Evolutionary conservation across 495 filamentous ascomycete genomes (phyloP).

Genomic region (Penicillium steckii): DNA sequence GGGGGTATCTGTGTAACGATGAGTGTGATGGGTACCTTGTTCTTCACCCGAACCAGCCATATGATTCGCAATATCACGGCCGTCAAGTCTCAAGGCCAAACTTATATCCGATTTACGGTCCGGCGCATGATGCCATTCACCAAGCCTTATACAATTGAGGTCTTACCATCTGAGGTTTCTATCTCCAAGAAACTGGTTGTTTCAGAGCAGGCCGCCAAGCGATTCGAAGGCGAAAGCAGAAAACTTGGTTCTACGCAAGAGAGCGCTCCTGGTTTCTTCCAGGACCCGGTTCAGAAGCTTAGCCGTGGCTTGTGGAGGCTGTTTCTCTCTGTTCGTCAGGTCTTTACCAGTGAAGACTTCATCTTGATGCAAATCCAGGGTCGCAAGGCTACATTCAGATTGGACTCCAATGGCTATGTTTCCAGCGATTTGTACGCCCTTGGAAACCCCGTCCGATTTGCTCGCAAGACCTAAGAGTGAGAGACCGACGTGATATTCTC

Average conservation of each 20-base stretch:
- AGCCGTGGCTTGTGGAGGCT: conserved; percentile 34
- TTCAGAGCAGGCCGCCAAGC: conserved; percentile 19
- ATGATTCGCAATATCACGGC: conserved; percentile 39
- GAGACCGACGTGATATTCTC: not conserved
- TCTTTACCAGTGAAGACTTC: conserved; percentile 48
- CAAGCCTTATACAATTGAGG: conserved; percentile 39
- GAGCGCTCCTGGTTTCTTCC: conserved; percentile 31
- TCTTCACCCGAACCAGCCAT: conserved; percentile 34
- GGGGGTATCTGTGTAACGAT: conserved; percentile 43
- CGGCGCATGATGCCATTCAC: conserved; percentile 43
- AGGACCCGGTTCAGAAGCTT: conserved; percentile 34
- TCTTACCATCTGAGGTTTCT: conserved; percentile 35
- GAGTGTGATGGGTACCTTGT: conserved; percentile 44
- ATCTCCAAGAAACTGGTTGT: conserved; percentile 23
- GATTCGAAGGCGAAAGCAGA: conserved; percentile 19
- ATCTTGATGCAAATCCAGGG: conserved; percentile 45
- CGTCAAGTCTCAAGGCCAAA: conserved; percentile 29
- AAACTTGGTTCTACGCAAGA: conserved; percentile 14
- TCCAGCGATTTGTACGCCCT: conserved; percentile 38
- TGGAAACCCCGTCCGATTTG: conserved; percentile 19
- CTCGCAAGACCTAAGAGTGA: not conserved
- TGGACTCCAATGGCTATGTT: conserved; percentile 41
- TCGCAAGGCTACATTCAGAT: conserved; percentile 34
- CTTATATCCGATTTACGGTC: conserved; percentile 36
- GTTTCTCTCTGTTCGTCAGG: conserved; percentile 39